A percentile compares a stretch with the other conserved stretches of the same genome.
phyloP scores from a whole-genome alignment of 306 rosid genomes.

The Castanea sativa region DNA sequence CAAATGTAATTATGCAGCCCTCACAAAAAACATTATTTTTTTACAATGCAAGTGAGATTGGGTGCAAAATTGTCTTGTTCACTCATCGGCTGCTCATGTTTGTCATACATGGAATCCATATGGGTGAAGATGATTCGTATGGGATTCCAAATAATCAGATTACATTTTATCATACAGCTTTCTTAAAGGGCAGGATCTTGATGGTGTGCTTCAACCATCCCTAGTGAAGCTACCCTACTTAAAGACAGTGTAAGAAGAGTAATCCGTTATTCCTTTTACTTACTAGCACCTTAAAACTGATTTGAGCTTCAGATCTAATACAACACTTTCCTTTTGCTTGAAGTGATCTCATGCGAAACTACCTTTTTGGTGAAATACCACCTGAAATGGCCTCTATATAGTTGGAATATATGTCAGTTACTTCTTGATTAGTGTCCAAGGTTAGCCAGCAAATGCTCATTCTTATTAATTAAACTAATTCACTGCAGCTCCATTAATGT shows the following conservation, averaged over 20 bases:
- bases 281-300: background rate
- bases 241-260: constrained; percentile 6
- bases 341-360: constrained; percentile 18
- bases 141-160: no score
- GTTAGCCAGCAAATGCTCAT: no score
- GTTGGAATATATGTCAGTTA: constrained; percentile 22
- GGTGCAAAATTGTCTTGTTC: no score
- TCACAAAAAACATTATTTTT: no score
- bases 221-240: constrained; percentile 22
- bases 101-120: no score
- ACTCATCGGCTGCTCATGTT: no score
- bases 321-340: background rate
- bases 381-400: constrained; percentile 15
- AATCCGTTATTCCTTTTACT: background rate
- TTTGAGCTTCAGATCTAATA: background rate
- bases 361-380: constrained; percentile 27
- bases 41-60: no score
- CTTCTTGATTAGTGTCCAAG: no score
- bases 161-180: background rate
- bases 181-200: constrained; percentile 23
- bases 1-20: no score
- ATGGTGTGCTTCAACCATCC: constrained; percentile 34
- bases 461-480: background rate
- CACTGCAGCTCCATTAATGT: constrained; percentile 18
- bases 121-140: no score